A percentile compares a stretch with the other conserved stretches of the same genome.
Conservation (phyloP, 2,329 filamentous ascomycete genomes). For the Xylaria multiplex region DNA sequence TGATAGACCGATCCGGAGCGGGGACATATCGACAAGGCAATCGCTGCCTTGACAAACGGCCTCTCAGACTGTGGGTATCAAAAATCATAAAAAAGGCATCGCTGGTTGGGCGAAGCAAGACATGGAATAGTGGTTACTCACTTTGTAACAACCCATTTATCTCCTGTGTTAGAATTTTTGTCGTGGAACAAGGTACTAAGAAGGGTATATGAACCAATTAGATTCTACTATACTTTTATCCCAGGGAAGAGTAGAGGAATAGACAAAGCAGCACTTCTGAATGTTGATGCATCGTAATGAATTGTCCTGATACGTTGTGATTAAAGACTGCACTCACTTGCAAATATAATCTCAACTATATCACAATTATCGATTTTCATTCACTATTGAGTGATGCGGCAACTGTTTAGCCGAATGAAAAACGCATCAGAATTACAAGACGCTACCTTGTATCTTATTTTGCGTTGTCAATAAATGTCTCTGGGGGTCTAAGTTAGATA, state of each 20-base stretch:
- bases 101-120: background rate
- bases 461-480: background rate
- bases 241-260: conserved; percentile 22
- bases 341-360: background rate
- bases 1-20: conserved; percentile 76
- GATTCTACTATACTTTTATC: conserved; percentile 14
- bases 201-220: background rate
- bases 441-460: background rate
- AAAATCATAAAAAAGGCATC: conserved; percentile 51
- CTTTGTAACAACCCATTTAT: background rate
- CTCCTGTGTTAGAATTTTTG: background rate
- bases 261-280: conserved; percentile 20
- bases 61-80: conserved; percentile 77
- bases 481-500: background rate
- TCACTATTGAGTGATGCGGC: no score
- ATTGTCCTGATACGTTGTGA: no score
- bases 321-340: no score
- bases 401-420: background rate
- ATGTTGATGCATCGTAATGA: background rate
- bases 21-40: conserved; percentile 84
- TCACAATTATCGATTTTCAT: background rate
- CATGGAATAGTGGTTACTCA: background rate
- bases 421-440: background rate
- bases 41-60: conserved; percentile 79
- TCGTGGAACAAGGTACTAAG: conserved; percentile 1